Conservation (phyloP, 257 asterid species). For the Nicotiana knightiana region DNA sequence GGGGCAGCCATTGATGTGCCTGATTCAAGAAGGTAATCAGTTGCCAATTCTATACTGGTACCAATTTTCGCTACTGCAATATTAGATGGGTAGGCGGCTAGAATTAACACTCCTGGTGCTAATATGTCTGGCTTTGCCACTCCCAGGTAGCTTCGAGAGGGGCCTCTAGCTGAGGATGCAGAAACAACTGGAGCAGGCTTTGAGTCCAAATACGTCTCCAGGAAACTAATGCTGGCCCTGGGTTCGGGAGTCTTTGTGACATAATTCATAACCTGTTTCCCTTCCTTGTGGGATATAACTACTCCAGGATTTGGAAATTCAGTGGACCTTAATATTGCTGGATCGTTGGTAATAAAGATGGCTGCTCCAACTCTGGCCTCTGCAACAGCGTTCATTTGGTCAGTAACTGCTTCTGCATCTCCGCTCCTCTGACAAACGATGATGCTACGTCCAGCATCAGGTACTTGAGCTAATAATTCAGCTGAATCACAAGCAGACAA, state of each 20-base stretch:
- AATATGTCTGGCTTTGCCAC: constrained; percentile 37
- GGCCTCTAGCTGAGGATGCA: constrained; percentile 38
- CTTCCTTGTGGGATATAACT: constrained; percentile 12
- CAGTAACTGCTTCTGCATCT: neutral
- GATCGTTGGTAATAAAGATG: constrained; percentile 21
- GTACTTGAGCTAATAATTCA: neutral
- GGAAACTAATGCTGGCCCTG: constrained; percentile 27
- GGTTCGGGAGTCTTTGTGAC: constrained; percentile 4
- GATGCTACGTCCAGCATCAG: constrained; percentile 5
- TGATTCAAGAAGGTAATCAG: constrained; percentile 24
- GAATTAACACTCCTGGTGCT: constrained; percentile 37
- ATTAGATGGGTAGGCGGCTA: constrained; percentile 36
- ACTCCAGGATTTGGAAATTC: constrained; percentile 24
- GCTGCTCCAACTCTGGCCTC: constrained; percentile 21
- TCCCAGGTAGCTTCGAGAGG: constrained; percentile 29
- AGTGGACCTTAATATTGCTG: neutral
- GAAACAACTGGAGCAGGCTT: constrained; percentile 34
- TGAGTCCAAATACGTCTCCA: constrained; percentile 20
- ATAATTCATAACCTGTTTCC: constrained; percentile 20
- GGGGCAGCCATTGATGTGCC: constrained; percentile 48
- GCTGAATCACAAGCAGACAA: constrained; percentile 29
- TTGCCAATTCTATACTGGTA: constrained; percentile 19
- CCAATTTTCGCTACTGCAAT: neutral
- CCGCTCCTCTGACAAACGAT: constrained; percentile 9
- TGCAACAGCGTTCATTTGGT: constrained; percentile 17